These are phyloP conservation scores for Thalassiosira profunda DNA, from an alignment of 108 stramenopile genomes.

Conservation along the genomic window DNA sequence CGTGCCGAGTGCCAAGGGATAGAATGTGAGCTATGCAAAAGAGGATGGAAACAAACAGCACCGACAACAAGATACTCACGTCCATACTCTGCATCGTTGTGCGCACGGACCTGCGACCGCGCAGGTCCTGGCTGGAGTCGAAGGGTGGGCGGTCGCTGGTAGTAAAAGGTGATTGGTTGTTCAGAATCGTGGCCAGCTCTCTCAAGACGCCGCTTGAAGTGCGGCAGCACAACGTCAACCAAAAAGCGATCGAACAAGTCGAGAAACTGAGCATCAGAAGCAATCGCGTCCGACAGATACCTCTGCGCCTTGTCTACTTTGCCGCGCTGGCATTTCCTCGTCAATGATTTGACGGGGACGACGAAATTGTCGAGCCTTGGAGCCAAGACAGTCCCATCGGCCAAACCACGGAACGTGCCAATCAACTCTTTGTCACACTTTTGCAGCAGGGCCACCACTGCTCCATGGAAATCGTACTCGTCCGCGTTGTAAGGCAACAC, in stretches of 20 bases:
- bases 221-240: conserved; percentile 61
- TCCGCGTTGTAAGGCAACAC: conserved; percentile 51
- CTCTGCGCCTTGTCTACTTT: conserved; percentile 73
- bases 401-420: conserved; percentile 39
- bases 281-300: conserved; percentile 74
- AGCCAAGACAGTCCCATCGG: conserved; percentile 8
- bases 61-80: too few species aligned
- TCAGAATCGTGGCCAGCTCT: too few species aligned
- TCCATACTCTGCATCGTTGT: conserved; percentile 89
- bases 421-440: conserved; percentile 63
- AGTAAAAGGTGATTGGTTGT: conserved; percentile 76
- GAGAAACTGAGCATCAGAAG: conserved; percentile 63
- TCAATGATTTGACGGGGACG: conserved; percentile 65
- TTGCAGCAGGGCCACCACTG: conserved; percentile 51
- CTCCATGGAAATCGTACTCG: conserved; percentile 57
- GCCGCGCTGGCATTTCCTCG: conserved; percentile 68
- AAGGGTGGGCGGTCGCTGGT: conserved; percentile 90
- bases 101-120: conserved; percentile 74
- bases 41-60: too few species aligned
- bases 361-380: conserved; percentile 70
- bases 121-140: conserved; percentile 91
- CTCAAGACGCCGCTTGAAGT: conserved; percentile 64
- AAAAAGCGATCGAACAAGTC: conserved; percentile 78
- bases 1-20: too few species aligned
- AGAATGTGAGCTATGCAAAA: too few species aligned